These are phyloP conservation scores for Exsudoporus frostii DNA, from an alignment of 768 basidiomycete genomes.

Conservation along the genomic window DNA sequence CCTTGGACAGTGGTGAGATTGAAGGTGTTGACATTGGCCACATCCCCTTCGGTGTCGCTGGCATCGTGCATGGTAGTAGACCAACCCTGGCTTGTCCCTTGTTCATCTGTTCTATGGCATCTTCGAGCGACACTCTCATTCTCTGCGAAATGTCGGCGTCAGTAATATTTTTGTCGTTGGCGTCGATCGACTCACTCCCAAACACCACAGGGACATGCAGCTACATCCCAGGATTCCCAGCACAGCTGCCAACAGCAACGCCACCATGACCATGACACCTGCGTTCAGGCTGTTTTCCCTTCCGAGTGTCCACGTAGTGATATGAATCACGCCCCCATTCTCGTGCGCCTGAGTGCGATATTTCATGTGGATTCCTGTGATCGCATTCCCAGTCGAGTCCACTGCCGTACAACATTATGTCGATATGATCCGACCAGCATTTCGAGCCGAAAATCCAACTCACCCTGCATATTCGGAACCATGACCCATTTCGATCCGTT, in stretches of 20 bases:
- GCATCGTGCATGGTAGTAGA: neutral
- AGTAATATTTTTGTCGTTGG: neutral
- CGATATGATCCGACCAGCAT: conserved; percentile 1
- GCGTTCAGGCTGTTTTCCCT: conserved; percentile 47
- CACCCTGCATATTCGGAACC: conserved; percentile 13
- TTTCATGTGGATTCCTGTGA: conserved; percentile 1
- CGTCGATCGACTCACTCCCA: conserved; percentile 47
- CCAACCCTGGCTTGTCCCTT: neutral
- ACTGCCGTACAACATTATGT: conserved; percentile 5
- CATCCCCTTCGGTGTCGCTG: neutral
- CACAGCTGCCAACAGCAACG: conserved; percentile 60
- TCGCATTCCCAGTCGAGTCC: neutral
- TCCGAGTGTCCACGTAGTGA: conserved; percentile 1
- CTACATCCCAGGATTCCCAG: conserved; percentile 53
- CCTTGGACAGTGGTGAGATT: conserved; percentile 6
- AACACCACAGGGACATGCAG: conserved; percentile 71
- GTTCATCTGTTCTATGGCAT: neutral
- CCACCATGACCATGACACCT: conserved; percentile 63
- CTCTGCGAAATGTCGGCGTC: conserved; percentile 6
- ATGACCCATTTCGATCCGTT: conserved; percentile 9
- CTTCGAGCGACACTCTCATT: neutral
- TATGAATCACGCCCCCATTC: conserved; percentile 7
- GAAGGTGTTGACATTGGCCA: neutral
- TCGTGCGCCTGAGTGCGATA: neutral
- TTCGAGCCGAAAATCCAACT: neutral